Base-by-base conservation (phyloP, 257 asterid genomes). In the Primulina tabacum region DNA sequence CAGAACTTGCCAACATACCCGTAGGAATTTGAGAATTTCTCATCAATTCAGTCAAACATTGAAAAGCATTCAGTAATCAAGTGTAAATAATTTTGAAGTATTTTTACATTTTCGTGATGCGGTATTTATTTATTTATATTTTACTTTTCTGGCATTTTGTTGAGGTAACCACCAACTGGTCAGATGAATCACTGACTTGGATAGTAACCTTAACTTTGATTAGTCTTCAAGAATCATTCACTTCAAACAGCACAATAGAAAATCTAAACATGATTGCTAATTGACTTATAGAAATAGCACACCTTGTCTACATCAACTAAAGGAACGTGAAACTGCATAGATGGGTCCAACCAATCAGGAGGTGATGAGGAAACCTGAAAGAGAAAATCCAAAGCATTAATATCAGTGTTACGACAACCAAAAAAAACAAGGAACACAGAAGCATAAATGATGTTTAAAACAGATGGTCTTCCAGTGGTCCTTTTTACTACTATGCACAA, bases 301-400 rank as follows among this genome's bases (percentile, higher is more conserved):
- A 93, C 99, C 99, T 93, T 93, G 69, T 93, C 99, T 63, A 90
- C 96, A 80, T 93, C 99, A 73, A 78, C 96, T 79, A 93, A 75
- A 64, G 99, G 97, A 64, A 90, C 97, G 60, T 76, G 92, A 76
- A 79, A 82, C 79, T 87, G 97, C 64, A 85, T 61, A 30, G 95
- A 84, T 61, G 96, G 90, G 65, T 89, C 85, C 89, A 90, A 73
- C 97, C 96, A 90, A 76, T 86, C 84, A 70, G 96, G 92, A 32
- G 92, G 71, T 60, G 90, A 84, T 53, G 86, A 74, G 60, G 88
- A 78, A 76, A 77, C 85, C 99, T 93, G 94, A 64, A 84, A 82
- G 65, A 57, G 33, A 78, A 68, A 73, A 73, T 57, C n/a, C 73
- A 56, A 60, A 64, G 24, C 57, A 60, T 53, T 60, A 29, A 20